phyloP scores from a whole-genome alignment of 1,284 basidiomycete genomes.

The Trametes polyzona region DNA sequence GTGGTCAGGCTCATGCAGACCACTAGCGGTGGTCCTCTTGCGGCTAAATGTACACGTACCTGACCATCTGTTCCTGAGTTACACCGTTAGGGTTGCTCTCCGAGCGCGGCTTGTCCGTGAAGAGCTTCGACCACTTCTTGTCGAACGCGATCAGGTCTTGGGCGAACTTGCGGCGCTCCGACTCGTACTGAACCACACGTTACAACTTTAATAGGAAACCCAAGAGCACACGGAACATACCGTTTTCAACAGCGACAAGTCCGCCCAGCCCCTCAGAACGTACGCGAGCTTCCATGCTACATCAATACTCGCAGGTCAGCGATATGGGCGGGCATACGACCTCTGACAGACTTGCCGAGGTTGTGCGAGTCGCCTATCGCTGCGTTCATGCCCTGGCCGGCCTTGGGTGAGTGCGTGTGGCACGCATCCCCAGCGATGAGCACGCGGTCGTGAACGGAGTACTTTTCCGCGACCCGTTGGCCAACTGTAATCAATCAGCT shows the following conservation, averaged over 20 bases:
- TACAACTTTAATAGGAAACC: background rate
- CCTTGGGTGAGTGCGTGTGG: slow-evolving; percentile 85
- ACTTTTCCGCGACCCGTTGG: slow-evolving; percentile 76
- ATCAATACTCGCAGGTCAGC: background rate
- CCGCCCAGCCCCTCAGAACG: slow-evolving; percentile 61
- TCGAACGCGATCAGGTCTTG: slow-evolving; percentile 84
- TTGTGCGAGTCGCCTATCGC: slow-evolving; percentile 88
- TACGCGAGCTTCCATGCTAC: slow-evolving; percentile 78
- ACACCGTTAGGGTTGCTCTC: slow-evolving; percentile 60
- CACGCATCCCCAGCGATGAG: slow-evolving; percentile 85
- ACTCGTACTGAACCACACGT: slow-evolving; percentile 66
- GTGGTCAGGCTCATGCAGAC: no score
- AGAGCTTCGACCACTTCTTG: slow-evolving; percentile 60
- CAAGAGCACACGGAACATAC: slow-evolving; percentile 43
- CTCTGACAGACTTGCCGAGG: slow-evolving; percentile 46
- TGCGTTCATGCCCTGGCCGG: slow-evolving; percentile 65
- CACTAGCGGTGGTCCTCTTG: no score
- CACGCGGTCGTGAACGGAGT: slow-evolving; percentile 67
- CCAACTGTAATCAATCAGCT: slow-evolving; percentile 48
- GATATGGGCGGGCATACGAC: background rate
- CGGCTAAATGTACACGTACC: slow-evolving; percentile 38
- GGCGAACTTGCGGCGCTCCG: slow-evolving; percentile 74
- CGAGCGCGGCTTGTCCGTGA: slow-evolving; percentile 23
- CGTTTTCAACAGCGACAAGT: slow-evolving; percentile 67
- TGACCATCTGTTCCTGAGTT: slow-evolving; percentile 65